Percentiles rank a stretch among this genome's conserved stretches.
Evolutionary conservation across 805 yeast species (phyloP).

Genomic region (Ogataea kodamae): DNA sequence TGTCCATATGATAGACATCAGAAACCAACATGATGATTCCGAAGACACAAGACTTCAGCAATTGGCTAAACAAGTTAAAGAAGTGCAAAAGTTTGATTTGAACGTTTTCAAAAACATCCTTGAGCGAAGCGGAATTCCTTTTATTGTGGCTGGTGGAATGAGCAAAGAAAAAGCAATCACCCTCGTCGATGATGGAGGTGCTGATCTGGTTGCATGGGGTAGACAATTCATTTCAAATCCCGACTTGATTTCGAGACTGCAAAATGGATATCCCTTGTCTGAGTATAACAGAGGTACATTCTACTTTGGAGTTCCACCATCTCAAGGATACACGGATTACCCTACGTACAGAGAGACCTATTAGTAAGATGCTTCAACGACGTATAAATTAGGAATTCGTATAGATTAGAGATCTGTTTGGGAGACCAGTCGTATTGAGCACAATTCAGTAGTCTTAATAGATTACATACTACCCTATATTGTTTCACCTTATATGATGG

Average conservation of each 20-base stretch:
- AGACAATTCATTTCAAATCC: constrained; percentile 44
- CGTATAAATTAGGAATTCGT: no score
- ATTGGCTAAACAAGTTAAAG: constrained; percentile 12
- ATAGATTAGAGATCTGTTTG: no score
- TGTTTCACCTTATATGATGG: no score
- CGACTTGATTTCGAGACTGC: constrained; percentile 37
- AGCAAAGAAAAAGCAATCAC: constrained; percentile 10
- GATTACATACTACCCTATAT: no score
- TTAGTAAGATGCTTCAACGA: no score
- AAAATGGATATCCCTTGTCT: constrained; percentile 34
- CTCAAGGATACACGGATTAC: constrained; percentile 2
- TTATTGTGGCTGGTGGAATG: constrained; percentile 25
- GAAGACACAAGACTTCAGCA: constrained; percentile 12
- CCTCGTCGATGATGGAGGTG: constrained; percentile 20
- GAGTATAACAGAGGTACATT: constrained; percentile 39
- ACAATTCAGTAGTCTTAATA: no score
- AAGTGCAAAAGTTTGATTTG: constrained; percentile 2
- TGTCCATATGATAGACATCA: constrained; percentile 50
- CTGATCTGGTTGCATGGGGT: constrained; percentile 39
- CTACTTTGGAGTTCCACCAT: constrained; percentile 25
- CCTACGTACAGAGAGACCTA: neutral
- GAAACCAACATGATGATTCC: constrained; percentile 54
- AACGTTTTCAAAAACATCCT: constrained; percentile 51
- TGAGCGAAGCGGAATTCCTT: constrained; percentile 29
- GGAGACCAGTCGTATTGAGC: no score